Conservation (phyloP, 768 basidiomycete species). For the Sporobolomyces phaffii region DNA sequence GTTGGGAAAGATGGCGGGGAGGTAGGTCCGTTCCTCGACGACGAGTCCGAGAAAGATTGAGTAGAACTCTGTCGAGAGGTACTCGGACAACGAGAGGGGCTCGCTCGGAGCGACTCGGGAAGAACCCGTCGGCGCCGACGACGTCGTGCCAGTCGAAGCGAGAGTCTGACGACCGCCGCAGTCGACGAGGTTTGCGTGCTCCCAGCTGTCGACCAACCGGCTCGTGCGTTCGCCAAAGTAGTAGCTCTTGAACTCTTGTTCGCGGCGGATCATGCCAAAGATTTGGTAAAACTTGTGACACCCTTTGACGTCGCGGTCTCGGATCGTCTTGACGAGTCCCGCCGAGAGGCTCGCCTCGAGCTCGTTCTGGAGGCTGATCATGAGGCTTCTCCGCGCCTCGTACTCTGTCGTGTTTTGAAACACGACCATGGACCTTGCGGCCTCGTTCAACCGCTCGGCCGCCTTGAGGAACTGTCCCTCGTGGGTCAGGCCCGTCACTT, state of each 20-base stretch:
- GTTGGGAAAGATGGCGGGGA: constrained; percentile 82
- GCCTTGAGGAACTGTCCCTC: constrained; percentile 79
- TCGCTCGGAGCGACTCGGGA: constrained; percentile 30
- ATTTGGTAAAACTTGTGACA: constrained; percentile 77
- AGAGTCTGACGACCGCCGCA: constrained; percentile 33
- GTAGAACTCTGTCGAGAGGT: constrained; percentile 72
- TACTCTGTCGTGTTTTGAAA: constrained; percentile 90
- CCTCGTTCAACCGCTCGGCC: constrained; percentile 84
- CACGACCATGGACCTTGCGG: constrained; percentile 78
- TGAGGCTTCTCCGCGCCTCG: constrained; percentile 72
- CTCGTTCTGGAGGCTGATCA: constrained; percentile 91
- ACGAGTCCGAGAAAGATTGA: constrained; percentile 61
- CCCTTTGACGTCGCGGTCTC: constrained; percentile 63
- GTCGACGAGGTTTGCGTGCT: constrained; percentile 52
- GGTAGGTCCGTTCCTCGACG: constrained; percentile 48
- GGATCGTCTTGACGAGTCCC: constrained; percentile 82
- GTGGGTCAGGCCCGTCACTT: constrained; percentile 75
- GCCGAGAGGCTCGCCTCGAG: constrained; percentile 86
- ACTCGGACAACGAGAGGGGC: constrained; percentile 54
- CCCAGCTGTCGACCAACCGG: constrained; percentile 64
- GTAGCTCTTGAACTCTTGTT: constrained; percentile 85
- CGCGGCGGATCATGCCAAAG: constrained; percentile 83
- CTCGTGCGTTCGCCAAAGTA: constrained; percentile 80
- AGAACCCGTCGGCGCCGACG: constrained; percentile 40
- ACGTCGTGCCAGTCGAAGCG: neutral